Evolutionary conservation across 2,329 filamentous ascomycete genomes (phyloP), one percentile per base, ranked within the genome.

Genomic region (Venturia asperata): DNA sequence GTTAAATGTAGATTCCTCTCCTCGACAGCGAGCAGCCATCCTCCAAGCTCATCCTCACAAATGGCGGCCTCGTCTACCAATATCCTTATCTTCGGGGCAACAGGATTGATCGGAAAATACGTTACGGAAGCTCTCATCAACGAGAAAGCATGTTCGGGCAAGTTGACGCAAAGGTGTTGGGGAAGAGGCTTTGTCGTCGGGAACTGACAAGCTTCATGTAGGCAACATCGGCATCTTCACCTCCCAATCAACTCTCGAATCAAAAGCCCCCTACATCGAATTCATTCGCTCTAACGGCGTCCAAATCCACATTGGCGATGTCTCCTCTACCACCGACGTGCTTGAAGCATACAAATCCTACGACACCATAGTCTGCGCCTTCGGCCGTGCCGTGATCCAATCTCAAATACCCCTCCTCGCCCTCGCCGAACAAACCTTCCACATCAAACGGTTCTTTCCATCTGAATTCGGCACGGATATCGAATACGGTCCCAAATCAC

Each of bases 381-480:
- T 90, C 1, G 88, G 88, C 2, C 80, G 87, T 62, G 80, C 79
- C n/a, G 84, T 81, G 0, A 82, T 91, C 19, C 78, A 81, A 27
- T 74, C 80, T 10, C 87, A 90, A 70, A 82, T 86, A 65, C 76
- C 81, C 3, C 79, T 90, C n/a, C 81, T 90, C 63, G 77, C 77
- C 55, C 77, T 87, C 30, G 86, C 87, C 15, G 82, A 84, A 47
- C 74, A 79, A 64, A 80, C 80, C 0, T 72, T 76, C 1, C 79
- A 75, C 30, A 82, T 89, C 41, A 80, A 81, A 67, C 83, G 83
- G 78, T 88, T 90, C 76, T 83, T 87, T 68, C 86, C 87, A 0
- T 87, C 84, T 9, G 87, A 89, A 72, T 89, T 86, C 70, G 85
- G 84, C 65, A 88, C 84, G 1, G 87, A 86, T 70, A 83, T 86